phyloP scores from a whole-genome alignment of 441 rosid genomes.

The Isatis lusitanica region DNA sequence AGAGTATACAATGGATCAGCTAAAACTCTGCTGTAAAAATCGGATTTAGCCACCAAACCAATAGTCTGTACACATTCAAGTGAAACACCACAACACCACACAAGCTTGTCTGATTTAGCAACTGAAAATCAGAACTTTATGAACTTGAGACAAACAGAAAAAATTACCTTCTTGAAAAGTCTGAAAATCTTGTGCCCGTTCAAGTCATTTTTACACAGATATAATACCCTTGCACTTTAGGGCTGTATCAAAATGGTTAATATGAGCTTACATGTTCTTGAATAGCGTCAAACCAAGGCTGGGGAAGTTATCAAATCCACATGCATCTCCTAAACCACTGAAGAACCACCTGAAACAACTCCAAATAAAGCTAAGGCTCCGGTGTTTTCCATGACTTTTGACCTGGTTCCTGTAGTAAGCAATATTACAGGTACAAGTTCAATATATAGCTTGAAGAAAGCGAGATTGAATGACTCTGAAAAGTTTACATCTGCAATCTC shows the following conservation, averaged over 20 bases:
- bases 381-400: constrained; percentile 76
- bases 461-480: not conserved
- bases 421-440: not conserved
- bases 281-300: constrained; percentile 73
- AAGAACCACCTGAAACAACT: constrained; percentile 97
- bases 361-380: constrained; percentile 80
- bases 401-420: constrained; percentile 74
- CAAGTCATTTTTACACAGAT: not conserved
- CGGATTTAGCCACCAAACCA: constrained; percentile 49
- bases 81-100: constrained; percentile 5
- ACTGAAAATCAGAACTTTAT: not conserved
- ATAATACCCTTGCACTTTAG: not conserved
- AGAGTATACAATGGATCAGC: constrained; percentile 58
- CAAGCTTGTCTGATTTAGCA: not conserved
- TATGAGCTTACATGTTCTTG: constrained; percentile 68
- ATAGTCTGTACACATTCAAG: constrained; percentile 56
- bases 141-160: not conserved
- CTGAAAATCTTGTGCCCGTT: constrained; percentile 38
- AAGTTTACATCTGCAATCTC: constrained; percentile 79
- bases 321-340: constrained; percentile 85
- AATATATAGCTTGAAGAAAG: not conserved
- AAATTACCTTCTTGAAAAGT: constrained; percentile 76
- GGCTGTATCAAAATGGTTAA: not conserved
- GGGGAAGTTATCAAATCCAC: constrained; percentile 93
- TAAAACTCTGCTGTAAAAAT: constrained; percentile 61